phyloP scores from a whole-genome alignment of 2,329 filamentous ascomycete species.

The Pyricularia sp. region DNA sequence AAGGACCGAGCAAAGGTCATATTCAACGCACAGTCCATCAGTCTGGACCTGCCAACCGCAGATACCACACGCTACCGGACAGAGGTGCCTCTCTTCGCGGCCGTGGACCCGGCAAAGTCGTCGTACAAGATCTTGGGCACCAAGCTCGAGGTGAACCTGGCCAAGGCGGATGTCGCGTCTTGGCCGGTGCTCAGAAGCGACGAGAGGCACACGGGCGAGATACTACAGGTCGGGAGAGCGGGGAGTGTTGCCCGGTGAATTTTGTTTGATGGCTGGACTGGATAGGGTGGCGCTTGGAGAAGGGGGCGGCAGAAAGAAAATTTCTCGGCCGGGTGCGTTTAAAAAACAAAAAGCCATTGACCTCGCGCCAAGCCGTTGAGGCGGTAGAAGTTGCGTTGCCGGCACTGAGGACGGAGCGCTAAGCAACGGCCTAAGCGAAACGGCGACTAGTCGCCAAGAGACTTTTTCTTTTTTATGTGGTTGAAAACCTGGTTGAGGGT shows the following conservation, averaged over 20 bases:
- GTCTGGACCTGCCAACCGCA: conserved; percentile 75
- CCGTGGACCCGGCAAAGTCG: conserved; percentile 67
- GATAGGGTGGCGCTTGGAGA: background rate
- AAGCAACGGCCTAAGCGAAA: background rate
- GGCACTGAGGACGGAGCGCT: background rate
- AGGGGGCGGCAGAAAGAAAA: background rate
- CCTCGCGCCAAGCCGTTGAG: background rate
- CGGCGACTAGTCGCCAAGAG: background rate
- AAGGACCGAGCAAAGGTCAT: conserved; percentile 66
- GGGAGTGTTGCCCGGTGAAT: conserved; percentile 29
- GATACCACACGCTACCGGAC: conserved; percentile 77
- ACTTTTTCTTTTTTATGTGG: background rate
- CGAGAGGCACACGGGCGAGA: conserved; percentile 60
- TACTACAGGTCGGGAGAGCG: conserved; percentile 81
- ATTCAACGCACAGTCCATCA: conserved; percentile 54
- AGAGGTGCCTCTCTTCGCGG: conserved; percentile 64
- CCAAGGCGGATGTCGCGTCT: conserved; percentile 61
- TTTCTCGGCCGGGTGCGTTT: background rate
- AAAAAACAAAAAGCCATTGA: background rate
- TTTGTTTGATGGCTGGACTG: background rate
- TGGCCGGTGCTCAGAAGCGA: conserved; percentile 82
- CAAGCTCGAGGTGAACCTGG: conserved; percentile 74
- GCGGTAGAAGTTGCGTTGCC: background rate
- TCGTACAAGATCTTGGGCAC: conserved; percentile 77
- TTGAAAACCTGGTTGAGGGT: background rate